Conservation (phyloP, 169 alveolate species). For the Cryptosporidium xiaoi region DNA sequence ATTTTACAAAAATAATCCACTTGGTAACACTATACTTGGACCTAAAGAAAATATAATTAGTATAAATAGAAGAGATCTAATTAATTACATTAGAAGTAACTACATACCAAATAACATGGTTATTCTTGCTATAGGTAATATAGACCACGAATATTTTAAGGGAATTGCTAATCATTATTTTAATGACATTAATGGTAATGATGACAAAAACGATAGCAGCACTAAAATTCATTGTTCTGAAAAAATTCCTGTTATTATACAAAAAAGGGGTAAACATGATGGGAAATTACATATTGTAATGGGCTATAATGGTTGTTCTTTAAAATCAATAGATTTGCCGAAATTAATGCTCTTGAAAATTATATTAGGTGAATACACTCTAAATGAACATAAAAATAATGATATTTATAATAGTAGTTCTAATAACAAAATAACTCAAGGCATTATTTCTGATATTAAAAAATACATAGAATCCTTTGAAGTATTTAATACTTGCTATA, state of each 20-base stretch:
- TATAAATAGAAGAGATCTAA: constrained; percentile 87
- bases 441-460: constrained; percentile 47
- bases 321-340: constrained; percentile 93
- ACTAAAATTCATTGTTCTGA: constrained; percentile 75
- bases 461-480: constrained; percentile 83
- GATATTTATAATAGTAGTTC: constrained; percentile 2
- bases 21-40: constrained; percentile 91
- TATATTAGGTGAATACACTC: constrained; percentile 90
- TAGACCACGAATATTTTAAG: constrained; percentile 88
- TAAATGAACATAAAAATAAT: constrained; percentile 81
- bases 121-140: constrained; percentile 92
- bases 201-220: constrained; percentile 18
- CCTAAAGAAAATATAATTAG: constrained; percentile 88
- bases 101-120: constrained; percentile 93
- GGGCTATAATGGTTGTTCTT: constrained; percentile 93
- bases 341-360: constrained; percentile 93
- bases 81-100: constrained; percentile 88
- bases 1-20: constrained; percentile 56
- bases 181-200: constrained; percentile 76
- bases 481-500: constrained; percentile 90
- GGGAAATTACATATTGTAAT: constrained; percentile 91
- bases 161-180: constrained; percentile 84
- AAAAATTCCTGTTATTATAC: constrained; percentile 6
- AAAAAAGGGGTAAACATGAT: constrained; percentile 84
- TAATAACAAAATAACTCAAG: constrained; percentile 16